Evolutionary conservation across 345 rosid genomes (phyloP).

Genomic region (Balakata baccata): DNA sequence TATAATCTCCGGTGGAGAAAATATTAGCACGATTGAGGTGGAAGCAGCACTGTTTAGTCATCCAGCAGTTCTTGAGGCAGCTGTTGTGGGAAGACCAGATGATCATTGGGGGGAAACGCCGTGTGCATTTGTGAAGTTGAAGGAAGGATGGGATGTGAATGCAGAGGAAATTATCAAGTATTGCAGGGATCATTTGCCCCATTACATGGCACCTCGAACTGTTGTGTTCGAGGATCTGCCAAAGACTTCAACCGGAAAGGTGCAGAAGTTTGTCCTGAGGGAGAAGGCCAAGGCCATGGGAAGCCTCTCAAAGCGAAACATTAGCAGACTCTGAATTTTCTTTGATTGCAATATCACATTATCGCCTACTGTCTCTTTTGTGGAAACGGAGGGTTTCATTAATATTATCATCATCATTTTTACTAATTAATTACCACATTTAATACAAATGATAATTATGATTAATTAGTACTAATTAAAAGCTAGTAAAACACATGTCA

Average conservation of each 20-base stretch:
- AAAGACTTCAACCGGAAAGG: slow-evolving; percentile 34
- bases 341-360: too few species aligned
- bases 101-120: slow-evolving; percentile 43
- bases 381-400: too few species aligned
- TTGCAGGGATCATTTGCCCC: slow-evolving; percentile 29
- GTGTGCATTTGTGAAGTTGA: slow-evolving; percentile 43
- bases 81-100: slow-evolving; percentile 43
- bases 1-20: slow-evolving; percentile 47
- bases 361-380: too few species aligned
- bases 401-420: too few species aligned
- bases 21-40: slow-evolving; percentile 41
- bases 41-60: slow-evolving; percentile 34
- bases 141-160: slow-evolving; percentile 34
- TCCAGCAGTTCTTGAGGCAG: slow-evolving; percentile 42
- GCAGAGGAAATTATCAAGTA: slow-evolving; percentile 25
- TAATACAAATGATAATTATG: too few species aligned
- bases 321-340: slow-evolving; percentile 48
- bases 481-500: too few species aligned
- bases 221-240: slow-evolving; percentile 29
- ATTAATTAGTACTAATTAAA: too few species aligned
- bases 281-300: slow-evolving; percentile 50
- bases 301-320: slow-evolving; percentile 47
- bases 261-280: slow-evolving; percentile 27
- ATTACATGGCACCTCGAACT: slow-evolving; percentile 30
- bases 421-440: too few species aligned